Evolutionary conservation across 2,329 filamentous ascomycete species (phyloP).

Genomic region (Fusarium nelsonii): DNA sequence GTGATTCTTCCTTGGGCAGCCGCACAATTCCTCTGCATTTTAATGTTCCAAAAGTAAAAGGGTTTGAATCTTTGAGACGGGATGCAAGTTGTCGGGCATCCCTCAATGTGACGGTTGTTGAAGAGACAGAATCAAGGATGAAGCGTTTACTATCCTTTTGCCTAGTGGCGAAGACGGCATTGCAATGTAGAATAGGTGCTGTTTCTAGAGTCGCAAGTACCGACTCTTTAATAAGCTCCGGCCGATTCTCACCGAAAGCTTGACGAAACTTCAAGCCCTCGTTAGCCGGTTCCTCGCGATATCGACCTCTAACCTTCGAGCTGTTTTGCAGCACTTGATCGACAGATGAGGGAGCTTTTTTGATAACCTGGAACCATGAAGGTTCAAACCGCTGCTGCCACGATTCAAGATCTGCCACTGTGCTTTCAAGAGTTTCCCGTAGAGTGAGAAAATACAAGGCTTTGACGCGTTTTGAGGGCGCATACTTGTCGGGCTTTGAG

Average conservation of each 20-base stretch:
- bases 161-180: neutral
- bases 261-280: slow-evolving; percentile 6
- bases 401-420: neutral
- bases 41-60: neutral
- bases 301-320: neutral
- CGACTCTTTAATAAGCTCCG: neutral
- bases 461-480: neutral
- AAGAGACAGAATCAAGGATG: neutral
- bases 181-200: neutral
- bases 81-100: slow-evolving; percentile 5
- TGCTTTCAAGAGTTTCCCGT: neutral
- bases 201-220: neutral
- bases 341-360: neutral
- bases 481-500: neutral
- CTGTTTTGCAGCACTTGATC: neutral
- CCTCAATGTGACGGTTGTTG: neutral
- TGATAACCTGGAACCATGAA: neutral
- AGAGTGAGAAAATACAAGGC: neutral
- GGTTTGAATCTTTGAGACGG: neutral
- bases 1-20: fast-evolving
- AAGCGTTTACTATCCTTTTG: neutral
- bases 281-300: neutral
- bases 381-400: slow-evolving; percentile 15
- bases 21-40: neutral
- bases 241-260: neutral